A percentile compares a stretch with the other conserved stretches of the same genome.
Conservation (phyloP, 2,329 filamentous ascomycete genomes). For the Colletotrichum sp. region DNA sequence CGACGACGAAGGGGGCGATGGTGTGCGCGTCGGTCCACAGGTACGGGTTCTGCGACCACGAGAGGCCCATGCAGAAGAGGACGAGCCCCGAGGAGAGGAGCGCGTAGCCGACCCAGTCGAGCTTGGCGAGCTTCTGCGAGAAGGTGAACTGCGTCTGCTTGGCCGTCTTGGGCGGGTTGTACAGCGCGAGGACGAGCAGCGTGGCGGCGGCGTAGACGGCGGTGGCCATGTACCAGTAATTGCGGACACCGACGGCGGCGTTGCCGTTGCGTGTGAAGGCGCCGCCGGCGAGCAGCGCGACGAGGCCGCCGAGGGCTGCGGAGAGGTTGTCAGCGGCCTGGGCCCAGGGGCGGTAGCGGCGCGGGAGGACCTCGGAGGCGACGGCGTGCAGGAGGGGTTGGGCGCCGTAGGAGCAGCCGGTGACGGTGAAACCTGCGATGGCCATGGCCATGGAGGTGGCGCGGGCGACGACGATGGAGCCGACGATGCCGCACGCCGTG, state of each 20-base stretch:
- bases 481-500: conserved; percentile 36
- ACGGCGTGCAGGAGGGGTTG: conserved; percentile 45
- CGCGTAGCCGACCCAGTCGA: conserved; percentile 44
- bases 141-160: conserved; percentile 30
- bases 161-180: conserved; percentile 35
- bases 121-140: conserved; percentile 35
- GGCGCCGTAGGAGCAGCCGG: conserved; percentile 38
- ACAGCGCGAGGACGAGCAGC: conserved; percentile 30
- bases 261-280: conserved; percentile 34
- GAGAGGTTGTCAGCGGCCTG: conserved; percentile 38
- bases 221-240: conserved; percentile 39
- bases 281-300: conserved; percentile 38
- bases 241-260: conserved; percentile 36
- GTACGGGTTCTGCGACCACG: conserved; percentile 44
- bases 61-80: conserved; percentile 42
- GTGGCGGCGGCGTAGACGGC: conserved; percentile 31
- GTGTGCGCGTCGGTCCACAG: conserved; percentile 39
- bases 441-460: conserved; percentile 37
- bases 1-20: conserved; percentile 37
- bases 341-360: conserved; percentile 30
- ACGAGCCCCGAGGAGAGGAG: conserved; percentile 38
- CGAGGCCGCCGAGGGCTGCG: conserved; percentile 41
- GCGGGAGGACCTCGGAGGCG: conserved; percentile 40
- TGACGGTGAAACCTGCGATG: conserved; percentile 40
- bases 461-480: conserved; percentile 38